Evolutionary conservation across 495 filamentous ascomycete species (phyloP), one percentile per base, ranked within the genome.

Genomic region (Aspergillus panamensis): DNA sequence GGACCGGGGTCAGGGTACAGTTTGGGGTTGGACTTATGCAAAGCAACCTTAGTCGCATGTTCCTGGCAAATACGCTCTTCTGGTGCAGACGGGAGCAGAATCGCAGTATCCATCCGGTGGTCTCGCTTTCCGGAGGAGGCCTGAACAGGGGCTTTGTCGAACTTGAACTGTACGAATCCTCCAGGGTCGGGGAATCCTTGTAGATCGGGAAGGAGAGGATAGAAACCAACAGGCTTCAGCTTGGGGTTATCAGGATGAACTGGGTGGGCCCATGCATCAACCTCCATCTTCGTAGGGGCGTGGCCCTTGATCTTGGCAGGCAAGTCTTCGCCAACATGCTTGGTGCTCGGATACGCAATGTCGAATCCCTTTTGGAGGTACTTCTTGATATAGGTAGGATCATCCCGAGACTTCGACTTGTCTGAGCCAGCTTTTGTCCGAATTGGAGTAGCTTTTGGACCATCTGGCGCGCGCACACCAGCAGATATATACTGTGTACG

Each of bases 401-500:
- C 84, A 66, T 96, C 91, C 61, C 87, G 83, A 0, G 73, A 64
- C 37, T 73, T 72, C 59, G 75, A 73, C 21, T 77, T 72, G 50
- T 79, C 76, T 43, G 72, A 69, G 5, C 75, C 70, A 40, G 74
- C 59, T 44, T 73, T 79, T 31, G 68, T 62, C 61, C 71, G 77
- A 43, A 72, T 66, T 9, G 77, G 66, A 16, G 72, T 66, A 33
- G 74, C 70, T 45, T 69, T 74, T 8, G 69, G 65, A 19, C 71
- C 70, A 25, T 72, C 72, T 44, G 66, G 67, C 42, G 59, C 76
- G 68, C 70, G 81, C 60, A 69, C 77, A 42, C 83, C 83, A 8
- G 89, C 87, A 4, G 93, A 91, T 57, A 95, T 96, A 69, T 97
- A 97, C 68, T 98, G 95, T 13, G 95, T 97, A 45, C 93, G 87